A percentile compares a stretch with the other conserved stretches of the same genome.
phyloP scores from a whole-genome alignment of 805 yeast species.

The Wickerhamiella dianesei region DNA sequence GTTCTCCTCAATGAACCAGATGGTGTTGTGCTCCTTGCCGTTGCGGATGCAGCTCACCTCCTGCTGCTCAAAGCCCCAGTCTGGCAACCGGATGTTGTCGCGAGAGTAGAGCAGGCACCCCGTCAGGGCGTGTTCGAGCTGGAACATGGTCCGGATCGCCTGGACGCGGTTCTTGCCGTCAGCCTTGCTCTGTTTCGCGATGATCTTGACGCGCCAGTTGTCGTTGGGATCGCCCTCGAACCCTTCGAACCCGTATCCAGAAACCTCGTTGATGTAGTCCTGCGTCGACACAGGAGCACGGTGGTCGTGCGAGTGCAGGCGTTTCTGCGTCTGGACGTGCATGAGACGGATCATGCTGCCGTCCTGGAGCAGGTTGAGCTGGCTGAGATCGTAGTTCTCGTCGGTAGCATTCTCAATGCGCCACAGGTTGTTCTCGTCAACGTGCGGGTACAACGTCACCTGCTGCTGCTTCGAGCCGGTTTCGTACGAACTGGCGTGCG shows the following conservation, averaged over 20 bases:
- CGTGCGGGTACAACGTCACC: slow-evolving; percentile 55
- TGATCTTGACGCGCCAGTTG: slow-evolving; percentile 50
- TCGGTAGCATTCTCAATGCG: slow-evolving; percentile 36
- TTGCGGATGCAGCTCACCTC: slow-evolving; percentile 78
- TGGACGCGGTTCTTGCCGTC: slow-evolving; percentile 27
- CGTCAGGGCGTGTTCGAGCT: slow-evolving; percentile 50
- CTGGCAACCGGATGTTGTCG: slow-evolving; percentile 49
- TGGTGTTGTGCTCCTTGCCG: slow-evolving; percentile 52
- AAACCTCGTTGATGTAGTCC: slow-evolving; percentile 77
- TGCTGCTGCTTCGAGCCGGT: slow-evolving; percentile 64
- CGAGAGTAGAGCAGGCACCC: slow-evolving; percentile 67
- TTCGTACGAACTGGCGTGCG: slow-evolving; percentile 51
- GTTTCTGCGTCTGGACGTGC: slow-evolving; percentile 55
- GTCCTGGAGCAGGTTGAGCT: slow-evolving; percentile 36
- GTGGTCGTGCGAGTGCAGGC: slow-evolving; percentile 54
- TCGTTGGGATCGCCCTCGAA: slow-evolving; percentile 56
- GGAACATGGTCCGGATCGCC: slow-evolving; percentile 58
- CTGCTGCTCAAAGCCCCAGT: slow-evolving; percentile 72
- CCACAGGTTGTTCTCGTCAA: slow-evolving; percentile 65
- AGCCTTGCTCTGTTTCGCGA: slow-evolving; percentile 27
- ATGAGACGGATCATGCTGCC: slow-evolving; percentile 50
- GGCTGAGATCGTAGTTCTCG: slow-evolving; percentile 19
- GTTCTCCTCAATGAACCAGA: slow-evolving; percentile 64
- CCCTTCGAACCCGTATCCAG: slow-evolving; percentile 51
- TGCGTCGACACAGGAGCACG: slow-evolving; percentile 86